Conservation (phyloP, 306 rosid genomes). For the Delonix regia region DNA sequence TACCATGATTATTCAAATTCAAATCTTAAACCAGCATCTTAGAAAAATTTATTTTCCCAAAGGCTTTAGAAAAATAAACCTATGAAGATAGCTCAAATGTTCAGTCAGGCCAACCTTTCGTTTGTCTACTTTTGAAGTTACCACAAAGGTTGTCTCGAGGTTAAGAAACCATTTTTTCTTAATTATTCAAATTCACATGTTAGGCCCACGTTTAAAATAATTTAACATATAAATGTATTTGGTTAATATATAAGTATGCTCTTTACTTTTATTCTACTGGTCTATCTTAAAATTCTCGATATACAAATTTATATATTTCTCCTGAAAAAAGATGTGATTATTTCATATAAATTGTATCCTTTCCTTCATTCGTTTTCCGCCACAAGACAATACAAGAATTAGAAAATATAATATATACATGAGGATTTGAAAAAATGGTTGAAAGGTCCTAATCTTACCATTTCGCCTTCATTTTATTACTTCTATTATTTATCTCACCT, state of each 20-base stretch:
- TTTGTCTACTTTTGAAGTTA: neutral
- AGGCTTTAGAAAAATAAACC: neutral
- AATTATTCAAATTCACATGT: neutral
- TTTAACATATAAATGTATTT: too few relatives aligned
- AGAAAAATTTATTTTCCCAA: too few relatives aligned
- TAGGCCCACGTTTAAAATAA: neutral
- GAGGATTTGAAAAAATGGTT: neutral
- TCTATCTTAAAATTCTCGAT: neutral
- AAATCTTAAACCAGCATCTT: neutral
- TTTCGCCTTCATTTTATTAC: neutral
- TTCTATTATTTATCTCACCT: neutral
- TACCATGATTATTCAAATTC: neutral
- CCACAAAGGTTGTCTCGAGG: neutral
- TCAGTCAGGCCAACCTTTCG: neutral
- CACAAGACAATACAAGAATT: too few relatives aligned
- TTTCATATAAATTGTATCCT: neutral
- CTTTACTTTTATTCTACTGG: too few relatives aligned
- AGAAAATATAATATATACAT: neutral
- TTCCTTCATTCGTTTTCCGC: neutral
- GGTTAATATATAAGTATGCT: too few relatives aligned
- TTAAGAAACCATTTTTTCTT: neutral
- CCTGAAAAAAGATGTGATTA: neutral
- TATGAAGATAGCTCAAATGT: neutral
- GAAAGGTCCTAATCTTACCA: neutral
- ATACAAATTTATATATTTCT: neutral